Evolutionary conservation across 257 asterid genomes (phyloP).

Genomic region (Solanum etuberosum): DNA sequence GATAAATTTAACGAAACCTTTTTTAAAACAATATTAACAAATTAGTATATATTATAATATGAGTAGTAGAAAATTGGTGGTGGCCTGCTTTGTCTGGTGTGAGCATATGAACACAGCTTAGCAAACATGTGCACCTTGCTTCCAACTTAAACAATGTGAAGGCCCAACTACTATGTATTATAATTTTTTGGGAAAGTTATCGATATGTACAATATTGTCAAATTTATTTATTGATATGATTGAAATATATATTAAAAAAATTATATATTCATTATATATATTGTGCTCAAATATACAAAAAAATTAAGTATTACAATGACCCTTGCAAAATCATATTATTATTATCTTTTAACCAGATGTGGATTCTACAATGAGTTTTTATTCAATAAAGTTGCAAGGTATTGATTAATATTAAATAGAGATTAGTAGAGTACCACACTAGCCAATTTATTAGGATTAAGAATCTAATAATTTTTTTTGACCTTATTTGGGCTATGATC

Average conservation of each 20-base stretch:
- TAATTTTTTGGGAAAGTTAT: not conserved
- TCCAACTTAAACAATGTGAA: not conserved
- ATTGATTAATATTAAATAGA: not conserved
- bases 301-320: not conserved
- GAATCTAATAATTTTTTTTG: not conserved
- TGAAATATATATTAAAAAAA: not conserved
- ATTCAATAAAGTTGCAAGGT: not conserved
- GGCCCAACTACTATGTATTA: not conserved
- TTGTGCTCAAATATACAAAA: too few species aligned
- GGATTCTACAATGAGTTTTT: not conserved
- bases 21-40: not conserved
- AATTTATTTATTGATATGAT: not conserved
- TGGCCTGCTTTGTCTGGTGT: not conserved
- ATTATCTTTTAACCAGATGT: not conserved
- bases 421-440: not conserved
- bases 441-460: not conserved
- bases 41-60: not conserved
- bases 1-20: not conserved
- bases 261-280: not conserved
- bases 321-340: not conserved
- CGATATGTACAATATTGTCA: not conserved
- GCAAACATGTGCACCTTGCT: not conserved
- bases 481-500: not conserved
- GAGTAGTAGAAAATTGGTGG: not conserved
- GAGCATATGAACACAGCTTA: not conserved